These are phyloP conservation scores for Pharus latifolius DNA, from an alignment of 176 grass and related monocot genomes.

Conservation along the genomic window DNA sequence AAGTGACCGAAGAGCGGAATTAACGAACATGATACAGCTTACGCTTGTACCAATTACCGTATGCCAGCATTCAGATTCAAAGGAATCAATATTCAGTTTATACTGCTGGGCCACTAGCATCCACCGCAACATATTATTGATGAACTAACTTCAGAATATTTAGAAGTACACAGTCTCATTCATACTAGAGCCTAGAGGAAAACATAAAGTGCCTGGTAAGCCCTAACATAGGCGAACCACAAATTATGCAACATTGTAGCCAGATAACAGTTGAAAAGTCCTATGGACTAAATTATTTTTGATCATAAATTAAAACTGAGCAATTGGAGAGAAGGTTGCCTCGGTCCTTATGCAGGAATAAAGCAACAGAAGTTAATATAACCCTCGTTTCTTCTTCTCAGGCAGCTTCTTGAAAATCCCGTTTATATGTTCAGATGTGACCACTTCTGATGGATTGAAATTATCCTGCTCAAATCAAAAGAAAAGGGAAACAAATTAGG, in stretches of 20 bases:
- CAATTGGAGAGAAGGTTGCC: too few relatives aligned
- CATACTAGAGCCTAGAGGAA: not conserved
- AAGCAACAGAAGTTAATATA: not conserved
- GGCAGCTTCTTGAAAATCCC: constrained; percentile 23
- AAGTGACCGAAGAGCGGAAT: too few relatives aligned
- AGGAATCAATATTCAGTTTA: not conserved
- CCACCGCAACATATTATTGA: not conserved
- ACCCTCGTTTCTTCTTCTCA: constrained; percentile 25
- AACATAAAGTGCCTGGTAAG: not conserved
- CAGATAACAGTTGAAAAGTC: not conserved
- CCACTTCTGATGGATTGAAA: constrained; percentile 12
- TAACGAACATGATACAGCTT: too few relatives aligned
- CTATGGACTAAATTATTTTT: not conserved
- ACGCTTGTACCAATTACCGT: too few relatives aligned
- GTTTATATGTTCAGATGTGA: constrained; percentile 15
- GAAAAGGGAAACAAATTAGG: not conserved
- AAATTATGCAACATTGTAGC: not conserved
- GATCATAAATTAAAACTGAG: too few relatives aligned
- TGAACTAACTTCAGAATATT: not conserved
- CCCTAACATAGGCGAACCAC: not conserved
- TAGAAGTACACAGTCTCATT: not conserved
- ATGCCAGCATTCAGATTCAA: not conserved
- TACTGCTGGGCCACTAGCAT: not conserved
- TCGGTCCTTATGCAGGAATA: too few relatives aligned
- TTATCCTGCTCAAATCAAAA: constrained; percentile 1